Conservation (phyloP, 805 yeast genomes). For the Teunomyces barrocoloradensis region DNA sequence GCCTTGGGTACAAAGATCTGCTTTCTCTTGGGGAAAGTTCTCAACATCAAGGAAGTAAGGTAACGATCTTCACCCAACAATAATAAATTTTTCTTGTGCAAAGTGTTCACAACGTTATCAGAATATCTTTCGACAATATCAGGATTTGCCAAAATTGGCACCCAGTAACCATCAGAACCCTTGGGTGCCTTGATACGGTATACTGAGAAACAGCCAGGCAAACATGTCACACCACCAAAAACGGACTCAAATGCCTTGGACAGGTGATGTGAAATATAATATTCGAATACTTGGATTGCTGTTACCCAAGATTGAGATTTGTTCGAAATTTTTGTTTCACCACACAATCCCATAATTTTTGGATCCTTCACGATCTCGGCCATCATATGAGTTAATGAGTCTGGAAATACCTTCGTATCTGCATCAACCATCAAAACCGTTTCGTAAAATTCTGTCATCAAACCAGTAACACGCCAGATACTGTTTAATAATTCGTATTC, state of each 20-base stretch:
- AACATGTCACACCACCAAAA: slow-evolving; percentile 91
- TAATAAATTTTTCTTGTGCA: slow-evolving; percentile 82
- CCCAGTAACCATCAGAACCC: slow-evolving; percentile 72
- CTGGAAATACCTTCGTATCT: slow-evolving; percentile 85
- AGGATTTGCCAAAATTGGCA: slow-evolving; percentile 88
- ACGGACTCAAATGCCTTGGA: slow-evolving; percentile 94
- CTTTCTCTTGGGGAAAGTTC: slow-evolving; percentile 85
- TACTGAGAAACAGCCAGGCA: slow-evolving; percentile 94
- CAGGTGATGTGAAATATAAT: slow-evolving; percentile 90
- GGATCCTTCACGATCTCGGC: slow-evolving; percentile 90
- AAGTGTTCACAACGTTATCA: slow-evolving; percentile 78
- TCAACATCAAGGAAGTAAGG: slow-evolving; percentile 79
- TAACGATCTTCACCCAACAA: slow-evolving; percentile 89
- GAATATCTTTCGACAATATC: slow-evolving; percentile 91
- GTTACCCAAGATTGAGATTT: slow-evolving; percentile 86
- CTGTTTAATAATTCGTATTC: slow-evolving; percentile 74
- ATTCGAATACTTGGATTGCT: slow-evolving; percentile 89
- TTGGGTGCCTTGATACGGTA: slow-evolving; percentile 89
- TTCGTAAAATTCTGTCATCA: slow-evolving; percentile 81
- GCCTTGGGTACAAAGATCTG: slow-evolving; percentile 88
- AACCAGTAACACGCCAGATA: slow-evolving; percentile 81
- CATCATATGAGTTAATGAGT: slow-evolving; percentile 83
- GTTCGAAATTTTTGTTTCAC: slow-evolving; percentile 89
- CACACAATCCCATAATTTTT: slow-evolving; percentile 86
- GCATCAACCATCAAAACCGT: slow-evolving; percentile 91